Evolutionary conservation across 225 moss, liverwort and hornwort species (phyloP), one percentile per base, ranked within the genome.

Genomic region (Physcomitrium patens): DNA sequence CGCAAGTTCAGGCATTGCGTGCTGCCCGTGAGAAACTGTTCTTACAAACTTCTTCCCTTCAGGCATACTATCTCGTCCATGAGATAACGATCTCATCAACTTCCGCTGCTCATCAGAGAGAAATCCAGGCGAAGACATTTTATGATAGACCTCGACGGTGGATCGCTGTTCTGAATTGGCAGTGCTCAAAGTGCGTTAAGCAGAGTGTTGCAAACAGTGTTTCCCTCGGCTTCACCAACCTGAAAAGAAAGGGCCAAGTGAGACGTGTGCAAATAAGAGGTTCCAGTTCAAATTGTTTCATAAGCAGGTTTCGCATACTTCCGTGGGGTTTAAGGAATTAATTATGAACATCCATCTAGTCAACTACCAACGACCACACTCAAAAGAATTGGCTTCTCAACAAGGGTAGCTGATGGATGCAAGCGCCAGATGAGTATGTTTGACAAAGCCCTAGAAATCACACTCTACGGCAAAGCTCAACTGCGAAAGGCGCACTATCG

Each of bases 21-120:
- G 85, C 23, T 87, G 87, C 43, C 91, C 93, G 66, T 89, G 87
- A 55, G 91, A 91, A 24, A 72, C 82, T 44, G 89, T 82, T 78
- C 91, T 81, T 60, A 81, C 31, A 74, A 91, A 70, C 71, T 88
- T 86, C 20, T 86, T 87, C 75, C 86, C 75, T 22, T 85, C 84
- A 1, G 89, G 83, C 12, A 77, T 56, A 13, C 65, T 49, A 31
- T 92, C 94, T 53, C 90, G 86, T 37, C 94, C 92, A 76, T 89
- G 89, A 45, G 94, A 94, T 52, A 83, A 89, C 71, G 94, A 92
- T 73, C 94, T 82, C 83, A 94, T 74, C 82, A 92, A 81, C 70
- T 92, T 85, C 55, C 92, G 86, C 80, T 94, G 94, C 81, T 90
- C 92, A 11, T 91, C 90, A 41, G 94, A 92, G 76, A 94, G 72